Conservation (phyloP, 768 basidiomycete genomes). For the Roridomyces roridus region DNA sequence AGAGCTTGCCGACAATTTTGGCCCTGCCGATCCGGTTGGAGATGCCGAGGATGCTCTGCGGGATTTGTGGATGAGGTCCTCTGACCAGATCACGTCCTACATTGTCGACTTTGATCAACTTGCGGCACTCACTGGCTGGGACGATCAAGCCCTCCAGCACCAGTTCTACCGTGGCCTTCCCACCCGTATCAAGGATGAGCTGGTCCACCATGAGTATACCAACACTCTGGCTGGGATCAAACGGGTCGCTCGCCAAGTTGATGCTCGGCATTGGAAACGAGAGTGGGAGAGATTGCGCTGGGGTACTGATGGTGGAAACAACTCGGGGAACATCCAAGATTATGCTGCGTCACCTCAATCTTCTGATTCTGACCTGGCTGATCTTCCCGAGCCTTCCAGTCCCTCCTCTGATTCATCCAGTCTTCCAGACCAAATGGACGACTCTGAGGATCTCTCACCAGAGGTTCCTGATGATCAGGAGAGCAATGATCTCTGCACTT, state of each 20-base stretch:
- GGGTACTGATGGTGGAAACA: too few species aligned
- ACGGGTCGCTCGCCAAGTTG: background rate
- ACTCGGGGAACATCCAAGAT: too few species aligned
- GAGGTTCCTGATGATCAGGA: background rate
- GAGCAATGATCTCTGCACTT: background rate
- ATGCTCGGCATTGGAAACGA: conserved; percentile 22
- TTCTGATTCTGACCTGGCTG: too few species aligned
- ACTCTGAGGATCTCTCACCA: background rate
- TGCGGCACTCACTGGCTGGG: conserved; percentile 8
- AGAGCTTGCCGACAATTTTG: background rate
- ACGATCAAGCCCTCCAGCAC: conserved; percentile 16
- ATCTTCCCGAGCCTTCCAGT: too few species aligned
- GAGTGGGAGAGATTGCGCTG: conserved; percentile 1
- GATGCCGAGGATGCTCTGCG: background rate
- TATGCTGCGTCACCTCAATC: too few species aligned
- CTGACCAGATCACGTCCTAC: conserved; percentile 9
- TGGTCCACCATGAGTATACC: conserved; percentile 10
- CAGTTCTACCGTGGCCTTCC: conserved; percentile 20
- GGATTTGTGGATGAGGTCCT: background rate
- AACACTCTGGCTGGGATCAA: background rate
- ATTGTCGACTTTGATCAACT: conserved; percentile 18
- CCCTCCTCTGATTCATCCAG: background rate
- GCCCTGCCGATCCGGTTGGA: background rate
- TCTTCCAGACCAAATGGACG: background rate
- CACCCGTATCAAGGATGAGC: conserved; percentile 14